Evolutionary conservation across 2,329 filamentous ascomycete genomes (phyloP), one percentile per base, ranked within the genome.

Genomic region (Penicillium sp.): DNA sequence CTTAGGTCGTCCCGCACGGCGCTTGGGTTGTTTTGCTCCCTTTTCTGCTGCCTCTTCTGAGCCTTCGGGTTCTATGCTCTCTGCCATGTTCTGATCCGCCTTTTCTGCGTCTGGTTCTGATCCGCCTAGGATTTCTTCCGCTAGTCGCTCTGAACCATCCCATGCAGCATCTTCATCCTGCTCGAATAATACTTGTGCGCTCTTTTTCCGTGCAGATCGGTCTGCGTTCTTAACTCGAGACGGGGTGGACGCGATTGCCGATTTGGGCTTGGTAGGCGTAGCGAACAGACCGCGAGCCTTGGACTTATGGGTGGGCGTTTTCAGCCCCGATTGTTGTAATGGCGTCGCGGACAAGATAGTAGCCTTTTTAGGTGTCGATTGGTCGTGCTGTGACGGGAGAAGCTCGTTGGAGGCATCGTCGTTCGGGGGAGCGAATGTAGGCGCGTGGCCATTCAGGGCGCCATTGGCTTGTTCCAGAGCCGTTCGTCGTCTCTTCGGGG

Each of bases 181-280:
- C 67, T 92, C 85, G 35, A 95, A 86, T 47, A 97, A 76, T 3
- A 85, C 84, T 47, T 86, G 81, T 19, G 88, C 89, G 70, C 90
- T 96, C 78, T 96, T 97, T 67, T 86, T 86, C 65, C 89, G 85
- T 2, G 92, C 93, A 5, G 92, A 97, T 45, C 89, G 85, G 73
- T 97, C 91, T 18, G 88, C 88, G 60, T 90, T 88, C 58, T 81
- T 84, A 39, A 82, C 79, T 61, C 85, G 81, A 35, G 83, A 82
- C 0, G 89, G 87, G 1, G 87, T 90, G 16, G 61, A 61, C 34
- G 58, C 59, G 9, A 41, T 51, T 3, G 62, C 57, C 4, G 58
- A 46, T 53, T 74, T 62, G 6, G 58, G 50, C 53, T 74, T 75
- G 16, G 67, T 73, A 29, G 76, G 74, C 1, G 76, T 78, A 10